Conservation (phyloP, 2,329 filamentous ascomycete genomes). For the Aspergillus brunneoviolaceus region DNA sequence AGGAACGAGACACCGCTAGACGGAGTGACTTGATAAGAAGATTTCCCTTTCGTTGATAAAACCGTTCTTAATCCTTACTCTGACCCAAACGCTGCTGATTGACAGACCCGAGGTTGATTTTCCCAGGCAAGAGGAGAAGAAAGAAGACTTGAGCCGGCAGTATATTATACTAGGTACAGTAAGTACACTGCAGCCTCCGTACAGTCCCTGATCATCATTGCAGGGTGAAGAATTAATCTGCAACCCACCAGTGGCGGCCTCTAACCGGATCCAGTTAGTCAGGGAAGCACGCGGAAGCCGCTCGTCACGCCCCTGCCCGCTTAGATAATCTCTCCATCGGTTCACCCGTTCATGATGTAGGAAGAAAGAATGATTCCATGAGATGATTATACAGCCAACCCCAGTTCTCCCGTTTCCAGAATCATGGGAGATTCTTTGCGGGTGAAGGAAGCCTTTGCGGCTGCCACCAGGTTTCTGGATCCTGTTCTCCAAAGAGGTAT, state of each 20-base stretch:
- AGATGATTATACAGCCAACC: neutral
- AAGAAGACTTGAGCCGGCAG: too few relatives aligned
- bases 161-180: too few relatives aligned
- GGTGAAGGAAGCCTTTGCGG: slow-evolving; percentile 34
- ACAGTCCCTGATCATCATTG: too few relatives aligned
- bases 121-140: too few relatives aligned
- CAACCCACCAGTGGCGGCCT: neutral
- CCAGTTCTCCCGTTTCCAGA: neutral
- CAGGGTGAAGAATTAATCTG: neutral
- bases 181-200: too few relatives aligned
- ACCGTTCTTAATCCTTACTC: too few relatives aligned
- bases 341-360: neutral
- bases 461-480: slow-evolving; percentile 36
- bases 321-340: slow-evolving; percentile 3
- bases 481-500: slow-evolving; percentile 45
- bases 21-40: too few relatives aligned
- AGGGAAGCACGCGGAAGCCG: neutral
- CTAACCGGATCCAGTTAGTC: neutral
- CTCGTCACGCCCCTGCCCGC: neutral
- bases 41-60: too few relatives aligned
- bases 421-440: slow-evolving; percentile 30
- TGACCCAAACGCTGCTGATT: neutral
- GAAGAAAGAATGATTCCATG: neutral
- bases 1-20: too few relatives aligned
- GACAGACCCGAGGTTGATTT: too few relatives aligned